Conservation (phyloP, 768 basidiomycete genomes). For the Amanita rimosa region DNA sequence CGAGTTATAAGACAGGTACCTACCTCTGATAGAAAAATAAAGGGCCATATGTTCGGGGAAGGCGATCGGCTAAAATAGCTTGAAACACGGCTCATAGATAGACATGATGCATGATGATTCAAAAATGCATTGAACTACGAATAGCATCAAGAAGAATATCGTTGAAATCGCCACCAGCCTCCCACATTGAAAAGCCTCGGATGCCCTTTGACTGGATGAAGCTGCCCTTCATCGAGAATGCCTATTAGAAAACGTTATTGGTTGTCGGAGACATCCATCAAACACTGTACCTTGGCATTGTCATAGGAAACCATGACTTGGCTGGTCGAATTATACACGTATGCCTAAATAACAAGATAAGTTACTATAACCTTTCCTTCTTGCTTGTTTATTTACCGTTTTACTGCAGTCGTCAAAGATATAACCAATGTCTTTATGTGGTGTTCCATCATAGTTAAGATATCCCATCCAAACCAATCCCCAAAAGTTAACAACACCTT, state of each 20-base stretch:
- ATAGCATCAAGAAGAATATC: constrained; percentile 34
- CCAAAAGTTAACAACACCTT: constrained; percentile 56
- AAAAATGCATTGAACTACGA: constrained; percentile 17
- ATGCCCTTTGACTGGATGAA: constrained; percentile 43
- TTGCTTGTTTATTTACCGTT: constrained; percentile 35
- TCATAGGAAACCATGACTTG: constrained; percentile 41
- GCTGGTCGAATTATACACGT: constrained; percentile 27
- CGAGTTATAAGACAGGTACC: too few species aligned
- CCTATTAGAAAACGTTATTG: constrained; percentile 13
- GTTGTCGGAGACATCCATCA: background rate
- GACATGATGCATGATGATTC: background rate
- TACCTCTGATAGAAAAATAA: too few species aligned
- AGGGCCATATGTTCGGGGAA: too few species aligned
- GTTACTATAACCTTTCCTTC: background rate
- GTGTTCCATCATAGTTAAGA: constrained; percentile 35
- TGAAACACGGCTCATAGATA: too few species aligned
- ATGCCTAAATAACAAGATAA: constrained; percentile 20
- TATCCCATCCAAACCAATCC: constrained; percentile 47
- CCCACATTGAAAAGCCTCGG: constrained; percentile 63
- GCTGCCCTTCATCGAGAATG: constrained; percentile 39
- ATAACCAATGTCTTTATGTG: constrained; percentile 37
- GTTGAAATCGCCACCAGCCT: constrained; percentile 54
- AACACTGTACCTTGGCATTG: constrained; percentile 23
- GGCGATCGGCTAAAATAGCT: too few species aligned
- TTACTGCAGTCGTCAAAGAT: constrained; percentile 57